phyloP scores from a whole-genome alignment of 1,284 basidiomycete genomes.

The Ceratobasidium sp. region DNA sequence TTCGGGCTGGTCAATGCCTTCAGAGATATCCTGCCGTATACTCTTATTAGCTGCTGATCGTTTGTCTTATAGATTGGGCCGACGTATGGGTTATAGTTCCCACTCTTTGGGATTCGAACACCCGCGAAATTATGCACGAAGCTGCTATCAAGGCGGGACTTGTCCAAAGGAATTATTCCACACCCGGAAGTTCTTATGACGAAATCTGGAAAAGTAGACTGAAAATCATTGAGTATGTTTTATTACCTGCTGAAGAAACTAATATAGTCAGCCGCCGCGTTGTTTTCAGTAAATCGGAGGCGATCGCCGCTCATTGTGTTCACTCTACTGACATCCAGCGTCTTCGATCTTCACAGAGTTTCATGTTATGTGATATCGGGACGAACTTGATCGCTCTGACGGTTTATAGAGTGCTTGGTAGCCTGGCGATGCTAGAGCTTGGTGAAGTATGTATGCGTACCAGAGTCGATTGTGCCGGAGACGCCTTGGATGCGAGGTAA shows the following conservation, averaged over 20 bases:
- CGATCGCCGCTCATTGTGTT: slow-evolving; percentile 83
- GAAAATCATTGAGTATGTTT: slow-evolving; percentile 71
- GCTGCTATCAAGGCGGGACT: slow-evolving; percentile 79
- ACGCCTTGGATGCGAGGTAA: too few relatives aligned
- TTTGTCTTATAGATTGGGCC: slow-evolving; percentile 63
- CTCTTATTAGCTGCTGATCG: slow-evolving; percentile 24
- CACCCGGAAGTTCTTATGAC: slow-evolving; percentile 59
- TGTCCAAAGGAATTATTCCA: slow-evolving; percentile 65
- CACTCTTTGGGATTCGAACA: slow-evolving; percentile 83
- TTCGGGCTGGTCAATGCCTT: not conserved
- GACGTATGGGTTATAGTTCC: slow-evolving; percentile 83
- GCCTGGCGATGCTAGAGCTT: slow-evolving; percentile 76
- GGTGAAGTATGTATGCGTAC: slow-evolving; percentile 84
- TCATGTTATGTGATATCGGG: slow-evolving; percentile 84
- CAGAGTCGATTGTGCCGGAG: slow-evolving; percentile 77
- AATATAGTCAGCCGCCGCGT: not conserved
- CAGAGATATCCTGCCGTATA: too few relatives aligned
- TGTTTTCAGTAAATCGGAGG: slow-evolving; percentile 71
- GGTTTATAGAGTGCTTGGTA: slow-evolving; percentile 80
- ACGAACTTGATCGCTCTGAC: slow-evolving; percentile 76
- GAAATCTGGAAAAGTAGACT: slow-evolving; percentile 75
- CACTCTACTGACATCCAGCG: slow-evolving; percentile 77
- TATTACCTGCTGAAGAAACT: not conserved
- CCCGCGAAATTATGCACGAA: slow-evolving; percentile 80
- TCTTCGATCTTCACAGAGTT: slow-evolving; percentile 73